A percentile compares a stretch with the other conserved stretches of the same genome.
These are phyloP conservation scores for Heliamphora exappendiculata DNA, from an alignment of 148 eudicot species.

Conservation along the genomic window DNA sequence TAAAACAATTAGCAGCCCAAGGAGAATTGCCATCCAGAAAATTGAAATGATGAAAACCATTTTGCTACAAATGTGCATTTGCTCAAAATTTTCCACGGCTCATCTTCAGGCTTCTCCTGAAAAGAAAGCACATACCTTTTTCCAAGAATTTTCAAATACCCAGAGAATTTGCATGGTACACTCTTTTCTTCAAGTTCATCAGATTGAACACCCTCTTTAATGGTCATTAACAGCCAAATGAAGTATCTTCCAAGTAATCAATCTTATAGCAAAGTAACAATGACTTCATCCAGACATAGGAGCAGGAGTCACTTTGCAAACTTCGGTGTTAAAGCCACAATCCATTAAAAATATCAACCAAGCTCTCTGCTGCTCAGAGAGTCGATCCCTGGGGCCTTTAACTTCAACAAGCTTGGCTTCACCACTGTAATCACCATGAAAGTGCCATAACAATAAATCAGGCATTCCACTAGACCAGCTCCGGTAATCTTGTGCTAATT, in stretches of 20 bases:
- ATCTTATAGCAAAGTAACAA: neutral
- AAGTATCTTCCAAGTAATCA: neutral
- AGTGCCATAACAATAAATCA: slow-evolving; percentile 81
- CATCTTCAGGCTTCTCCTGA: neutral
- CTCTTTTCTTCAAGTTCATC: neutral
- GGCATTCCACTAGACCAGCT: slow-evolving; percentile 99
- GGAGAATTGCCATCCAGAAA: neutral
- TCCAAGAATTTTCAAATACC: neutral
- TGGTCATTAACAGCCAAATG: slow-evolving; percentile 10
- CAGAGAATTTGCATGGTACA: neutral
- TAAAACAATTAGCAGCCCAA: neutral
- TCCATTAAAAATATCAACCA: slow-evolving; percentile 87
- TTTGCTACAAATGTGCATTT: neutral
- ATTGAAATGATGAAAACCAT: neutral
- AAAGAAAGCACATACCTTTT: neutral
- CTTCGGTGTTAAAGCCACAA: slow-evolving; percentile 68
- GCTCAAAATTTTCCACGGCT: neutral
- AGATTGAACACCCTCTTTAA: slow-evolving; percentile 19
- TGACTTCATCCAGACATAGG: slow-evolving; percentile 16
- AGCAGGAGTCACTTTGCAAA: slow-evolving; percentile 68
- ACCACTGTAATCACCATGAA: slow-evolving; percentile 62
- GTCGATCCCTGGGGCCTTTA: slow-evolving; percentile 85
- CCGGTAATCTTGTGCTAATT: slow-evolving; percentile 74
- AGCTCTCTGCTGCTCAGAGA: slow-evolving; percentile 92
- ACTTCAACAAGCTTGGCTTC: slow-evolving; percentile 98